Percentiles rank a stretch among this genome's conserved stretches.
Evolutionary conservation across 331 rosid species (phyloP).

Genomic region (Rhamnella rubrinervis): DNA sequence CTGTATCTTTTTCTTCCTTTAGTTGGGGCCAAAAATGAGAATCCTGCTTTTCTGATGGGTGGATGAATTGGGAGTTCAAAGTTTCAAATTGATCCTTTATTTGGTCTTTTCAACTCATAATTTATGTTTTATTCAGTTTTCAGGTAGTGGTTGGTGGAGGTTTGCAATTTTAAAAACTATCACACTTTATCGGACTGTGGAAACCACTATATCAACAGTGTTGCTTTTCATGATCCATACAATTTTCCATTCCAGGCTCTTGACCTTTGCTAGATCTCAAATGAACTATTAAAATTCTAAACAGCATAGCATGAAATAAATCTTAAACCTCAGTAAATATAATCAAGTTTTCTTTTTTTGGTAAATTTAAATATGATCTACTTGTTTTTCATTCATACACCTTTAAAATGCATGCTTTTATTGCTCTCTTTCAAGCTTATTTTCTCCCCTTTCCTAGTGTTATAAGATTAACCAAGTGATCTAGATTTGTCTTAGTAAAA

Average conservation of each 20-base stretch:
- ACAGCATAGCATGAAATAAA: background rate
- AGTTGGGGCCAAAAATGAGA: background rate
- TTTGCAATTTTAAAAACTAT: background rate
- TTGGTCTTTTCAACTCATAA: background rate
- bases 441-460: background rate
- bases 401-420: background rate
- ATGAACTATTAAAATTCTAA: too few relatives aligned
- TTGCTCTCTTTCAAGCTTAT: background rate
- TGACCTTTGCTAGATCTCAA: background rate
- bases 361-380: background rate
- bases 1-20: conserved; percentile 11
- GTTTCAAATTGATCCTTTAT: conserved; percentile 1
- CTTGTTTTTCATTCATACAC: background rate
- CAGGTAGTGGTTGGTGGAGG: background rate
- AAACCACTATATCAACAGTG: too few relatives aligned
- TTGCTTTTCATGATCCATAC: background rate
- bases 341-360: background rate
- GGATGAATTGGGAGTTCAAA: background rate
- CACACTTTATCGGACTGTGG: background rate
- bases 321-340: background rate
- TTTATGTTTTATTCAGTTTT: background rate
- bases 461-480: background rate
- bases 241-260: background rate
- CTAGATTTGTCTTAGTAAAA: background rate
- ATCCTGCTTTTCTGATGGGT: background rate